Percentiles rank a stretch among this genome's conserved stretches.
These are phyloP conservation scores for Pleurotus eryngii DNA, from an alignment of 768 basidiomycete species.

Conservation along the genomic window DNA sequence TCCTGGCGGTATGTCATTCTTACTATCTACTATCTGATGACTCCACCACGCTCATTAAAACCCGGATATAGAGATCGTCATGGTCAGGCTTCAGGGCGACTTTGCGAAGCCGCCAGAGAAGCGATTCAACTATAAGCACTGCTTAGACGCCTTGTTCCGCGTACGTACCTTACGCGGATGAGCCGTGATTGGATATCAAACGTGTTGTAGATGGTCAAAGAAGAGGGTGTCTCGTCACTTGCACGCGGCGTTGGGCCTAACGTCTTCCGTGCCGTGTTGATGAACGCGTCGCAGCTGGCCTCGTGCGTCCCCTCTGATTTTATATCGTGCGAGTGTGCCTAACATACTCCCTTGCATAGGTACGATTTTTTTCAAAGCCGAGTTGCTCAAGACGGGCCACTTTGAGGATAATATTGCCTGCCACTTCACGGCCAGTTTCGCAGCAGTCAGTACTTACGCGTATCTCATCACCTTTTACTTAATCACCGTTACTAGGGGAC, in stretches of 20 bases:
- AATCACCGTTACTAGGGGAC: slow-evolving; percentile 53
- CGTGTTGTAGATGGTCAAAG: slow-evolving; percentile 68
- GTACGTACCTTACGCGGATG: slow-evolving; percentile 39
- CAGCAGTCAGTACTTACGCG: slow-evolving; percentile 54
- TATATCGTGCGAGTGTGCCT: no score
- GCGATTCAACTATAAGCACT: slow-evolving; percentile 87
- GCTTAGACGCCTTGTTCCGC: slow-evolving; percentile 82
- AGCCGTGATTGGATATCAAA: no score
- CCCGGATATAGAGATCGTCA: slow-evolving; percentile 57
- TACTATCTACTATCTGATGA: neutral
- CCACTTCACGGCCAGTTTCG: slow-evolving; percentile 86
- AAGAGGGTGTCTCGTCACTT: slow-evolving; percentile 79
- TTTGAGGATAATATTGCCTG: slow-evolving; percentile 80
- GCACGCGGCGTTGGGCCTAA: slow-evolving; percentile 80
- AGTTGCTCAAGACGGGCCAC: slow-evolving; percentile 66
- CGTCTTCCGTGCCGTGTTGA: slow-evolving; percentile 79
- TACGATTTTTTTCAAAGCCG: slow-evolving; percentile 93
- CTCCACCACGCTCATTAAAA: neutral
- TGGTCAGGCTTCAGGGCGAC: slow-evolving; percentile 88
- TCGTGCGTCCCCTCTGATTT: slow-evolving; percentile 49
- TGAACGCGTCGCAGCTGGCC: slow-evolving; percentile 92
- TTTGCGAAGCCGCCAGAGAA: slow-evolving; percentile 86
- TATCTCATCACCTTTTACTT: neutral
- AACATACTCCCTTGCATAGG: slow-evolving; percentile 27
- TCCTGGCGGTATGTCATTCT: slow-evolving; percentile 73